These are phyloP conservation scores for Hyphodiscus sp. DNA, from an alignment of 2,329 filamentous ascomycete genomes.

Conservation along the genomic window DNA sequence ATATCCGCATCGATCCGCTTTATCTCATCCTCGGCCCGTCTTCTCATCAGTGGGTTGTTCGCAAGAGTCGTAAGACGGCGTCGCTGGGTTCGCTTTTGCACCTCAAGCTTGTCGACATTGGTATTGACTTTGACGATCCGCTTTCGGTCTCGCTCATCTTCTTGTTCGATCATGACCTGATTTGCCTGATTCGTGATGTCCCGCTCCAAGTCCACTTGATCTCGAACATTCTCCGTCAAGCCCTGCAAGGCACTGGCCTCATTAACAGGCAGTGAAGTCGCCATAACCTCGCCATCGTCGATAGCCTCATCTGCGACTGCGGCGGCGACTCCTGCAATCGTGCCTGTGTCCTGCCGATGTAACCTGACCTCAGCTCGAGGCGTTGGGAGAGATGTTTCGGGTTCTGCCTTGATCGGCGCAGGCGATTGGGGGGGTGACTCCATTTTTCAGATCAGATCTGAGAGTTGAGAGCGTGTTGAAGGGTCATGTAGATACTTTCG, in stretches of 20 bases:
- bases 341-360: slow-evolving; percentile 15
- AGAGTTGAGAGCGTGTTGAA: not conserved
- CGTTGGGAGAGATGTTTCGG: not conserved
- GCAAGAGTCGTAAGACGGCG: slow-evolving; percentile 49
- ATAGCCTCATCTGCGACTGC: slow-evolving; percentile 15
- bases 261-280: slow-evolving; percentile 14
- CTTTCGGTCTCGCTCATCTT: slow-evolving; percentile 56
- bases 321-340: slow-evolving; percentile 21
- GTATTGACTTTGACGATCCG: slow-evolving; percentile 53
- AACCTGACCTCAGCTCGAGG: slow-evolving; percentile 7
- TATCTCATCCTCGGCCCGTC: slow-evolving; percentile 36
- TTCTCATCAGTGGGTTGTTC: slow-evolving; percentile 41
- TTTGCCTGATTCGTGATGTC: slow-evolving; percentile 67
- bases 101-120: slow-evolving; percentile 53
- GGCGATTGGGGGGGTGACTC: not conserved
- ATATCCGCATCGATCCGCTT: slow-evolving; percentile 23
- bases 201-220: slow-evolving; percentile 85
- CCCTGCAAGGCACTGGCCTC: slow-evolving; percentile 41
- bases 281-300: slow-evolving; percentile 8
- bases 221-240: slow-evolving; percentile 63
- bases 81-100: slow-evolving; percentile 55
- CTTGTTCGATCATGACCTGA: slow-evolving; percentile 51
- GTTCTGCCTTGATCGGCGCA: not conserved
- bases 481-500: not conserved
- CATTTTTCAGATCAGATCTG: not conserved